Evolutionary conservation across 192 early-diverging fungal species (phyloP).

Genomic region (Rhizoclosmatium sp.): DNA sequence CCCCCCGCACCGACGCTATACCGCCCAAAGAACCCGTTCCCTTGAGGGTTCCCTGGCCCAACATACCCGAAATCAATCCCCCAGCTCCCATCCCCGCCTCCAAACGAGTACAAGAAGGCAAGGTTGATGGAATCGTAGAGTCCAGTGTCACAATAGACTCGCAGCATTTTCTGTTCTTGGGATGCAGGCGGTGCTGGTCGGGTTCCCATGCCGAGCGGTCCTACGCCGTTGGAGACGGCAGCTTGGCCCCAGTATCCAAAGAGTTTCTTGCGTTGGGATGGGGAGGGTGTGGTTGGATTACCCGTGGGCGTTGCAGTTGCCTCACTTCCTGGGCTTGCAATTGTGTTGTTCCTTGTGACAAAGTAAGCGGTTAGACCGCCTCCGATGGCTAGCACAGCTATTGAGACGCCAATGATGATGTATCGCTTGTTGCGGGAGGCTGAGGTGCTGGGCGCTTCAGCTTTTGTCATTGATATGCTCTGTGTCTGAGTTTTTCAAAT

Average conservation of each 20-base stretch:
- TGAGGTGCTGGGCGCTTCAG: not conserved
- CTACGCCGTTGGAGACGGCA: not conserved
- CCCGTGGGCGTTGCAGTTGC: not conserved
- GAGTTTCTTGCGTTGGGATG: not conserved
- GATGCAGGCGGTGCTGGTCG: not conserved
- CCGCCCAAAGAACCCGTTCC: not conserved
- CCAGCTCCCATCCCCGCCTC: not conserved
- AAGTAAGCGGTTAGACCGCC: not conserved
- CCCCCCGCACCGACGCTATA: not conserved
- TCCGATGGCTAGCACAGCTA: not conserved
- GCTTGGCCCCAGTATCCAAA: conserved; percentile 1
- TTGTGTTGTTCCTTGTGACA: not conserved
- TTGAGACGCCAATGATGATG: not conserved
- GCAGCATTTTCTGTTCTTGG: not conserved
- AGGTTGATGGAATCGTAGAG: conserved; percentile 13
- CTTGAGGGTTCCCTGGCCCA: not conserved
- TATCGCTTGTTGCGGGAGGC: not conserved
- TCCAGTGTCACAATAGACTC: not conserved
- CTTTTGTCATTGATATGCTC: too few relatives aligned
- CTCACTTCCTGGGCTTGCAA: not conserved
- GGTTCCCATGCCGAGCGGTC: not conserved
- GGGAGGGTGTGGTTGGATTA: not conserved
- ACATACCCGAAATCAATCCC: conserved; percentile 8
- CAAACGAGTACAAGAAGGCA: not conserved
- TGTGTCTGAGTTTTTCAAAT: too few relatives aligned